Evolutionary conservation across 2,329 filamentous ascomycete genomes (phyloP).

Genomic region (Sporothrix curviconia): DNA sequence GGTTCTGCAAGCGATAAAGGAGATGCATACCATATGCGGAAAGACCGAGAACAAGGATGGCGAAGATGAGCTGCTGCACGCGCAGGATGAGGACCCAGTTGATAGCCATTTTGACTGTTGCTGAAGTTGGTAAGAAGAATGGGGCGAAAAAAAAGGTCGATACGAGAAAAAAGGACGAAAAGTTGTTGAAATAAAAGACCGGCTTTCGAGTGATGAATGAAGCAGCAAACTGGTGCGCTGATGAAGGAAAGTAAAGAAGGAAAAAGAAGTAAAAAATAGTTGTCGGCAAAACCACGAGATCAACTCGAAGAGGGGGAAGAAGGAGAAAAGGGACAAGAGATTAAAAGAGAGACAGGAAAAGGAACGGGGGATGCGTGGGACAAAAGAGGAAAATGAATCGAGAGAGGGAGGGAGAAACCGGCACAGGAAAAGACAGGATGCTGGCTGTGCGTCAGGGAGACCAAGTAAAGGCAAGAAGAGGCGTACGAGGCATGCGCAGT

Average conservation of each 20-base stretch:
- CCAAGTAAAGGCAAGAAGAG: neutral
- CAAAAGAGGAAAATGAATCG: conserved; percentile 5
- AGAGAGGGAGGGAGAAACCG: neutral
- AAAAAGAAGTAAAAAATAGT: conserved; percentile 18
- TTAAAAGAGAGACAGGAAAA: conserved; percentile 8
- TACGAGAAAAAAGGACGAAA: no score
- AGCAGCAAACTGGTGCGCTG: conserved; percentile 25
- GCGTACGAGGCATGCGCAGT: neutral
- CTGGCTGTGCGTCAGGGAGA: neutral
- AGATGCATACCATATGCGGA: conserved; percentile 46
- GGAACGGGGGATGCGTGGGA: conserved; percentile 13
- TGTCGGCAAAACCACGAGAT: conserved; percentile 10
- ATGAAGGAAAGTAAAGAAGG: conserved; percentile 21
- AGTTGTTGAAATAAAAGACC: conserved; percentile 18
- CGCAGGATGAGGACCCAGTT: conserved; percentile 38
- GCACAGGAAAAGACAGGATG: neutral
- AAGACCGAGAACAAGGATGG: conserved; percentile 41
- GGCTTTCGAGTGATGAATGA: conserved; percentile 13
- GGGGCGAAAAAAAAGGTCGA: conserved; percentile 5
- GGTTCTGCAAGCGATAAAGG: no score
- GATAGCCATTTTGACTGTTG: conserved; percentile 30
- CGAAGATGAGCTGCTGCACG: conserved; percentile 39
- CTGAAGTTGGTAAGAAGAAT: neutral
- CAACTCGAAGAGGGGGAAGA: conserved; percentile 13
- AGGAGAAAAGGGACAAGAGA: conserved; percentile 5